Evolutionary conservation across 805 yeast genomes (phyloP), one percentile per base, ranked within the genome.

Genomic region (Wickerhamiella kazuoi): DNA sequence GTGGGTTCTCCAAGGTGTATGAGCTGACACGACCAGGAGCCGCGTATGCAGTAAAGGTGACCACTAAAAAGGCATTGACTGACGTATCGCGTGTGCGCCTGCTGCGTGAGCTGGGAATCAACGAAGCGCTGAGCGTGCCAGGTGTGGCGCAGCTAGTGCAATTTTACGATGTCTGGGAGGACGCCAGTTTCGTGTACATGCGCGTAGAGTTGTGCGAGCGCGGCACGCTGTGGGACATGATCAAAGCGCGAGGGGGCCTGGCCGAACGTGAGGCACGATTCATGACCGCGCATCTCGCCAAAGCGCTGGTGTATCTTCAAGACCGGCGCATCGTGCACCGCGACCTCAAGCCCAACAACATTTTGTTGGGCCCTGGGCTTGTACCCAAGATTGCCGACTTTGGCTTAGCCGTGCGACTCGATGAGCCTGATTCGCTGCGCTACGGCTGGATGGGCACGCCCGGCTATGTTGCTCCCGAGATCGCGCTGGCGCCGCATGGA

Each of bases 401-500:
- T 59, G 99, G 99, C 0, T 68, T 90, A 42, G 99, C 99, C 31
- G 80, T 94, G 11, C 87, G 87, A 60, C 61, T 90, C 55, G 87
- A 72, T 55, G 74, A 81, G 34, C 72, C 74, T 15, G 69, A 70
- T 41, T 65, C 74, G 34, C 62, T 81, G 40, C 71, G 87, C 53
- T 81, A 79, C 53, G 90, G 98, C 1, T 87, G 81, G 54, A 87
- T 97, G 65, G 98, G 98, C 2, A 84, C 96, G 1, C 65, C 90
- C 38, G 87, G 90, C 57, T 90, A 87, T 69, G 98, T 98, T 1
- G 97, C 98, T 0, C 98, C 98, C 0, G 98, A 90, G 49, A 64
- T 90, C 39, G 79, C 80, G 43, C 97, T 96, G 0, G 75, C 74
- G 47, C 96, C 95, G 1, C 90, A 90, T 52, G 65, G 71, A 30